Evolutionary conservation across 2,329 filamentous ascomycete species (phyloP).

Genomic region (Aureobasidium subglaciale): DNA sequence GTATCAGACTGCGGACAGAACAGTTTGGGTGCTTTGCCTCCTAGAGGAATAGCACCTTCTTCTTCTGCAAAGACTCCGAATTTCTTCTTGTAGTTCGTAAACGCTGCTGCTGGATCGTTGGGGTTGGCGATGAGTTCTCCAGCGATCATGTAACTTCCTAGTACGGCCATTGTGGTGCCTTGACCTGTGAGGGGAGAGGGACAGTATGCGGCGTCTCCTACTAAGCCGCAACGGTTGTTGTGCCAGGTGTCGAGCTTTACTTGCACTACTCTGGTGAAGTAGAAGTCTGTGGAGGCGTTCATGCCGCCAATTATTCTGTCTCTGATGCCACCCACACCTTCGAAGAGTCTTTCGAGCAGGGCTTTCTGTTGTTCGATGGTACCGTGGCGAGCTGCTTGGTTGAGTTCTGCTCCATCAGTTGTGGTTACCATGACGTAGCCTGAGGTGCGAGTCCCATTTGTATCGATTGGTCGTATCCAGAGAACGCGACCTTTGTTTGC

Average conservation of each 20-base stretch:
- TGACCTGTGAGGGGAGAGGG: constrained; percentile 29
- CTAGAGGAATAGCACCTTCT: constrained; percentile 25
- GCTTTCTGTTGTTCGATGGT: background rate
- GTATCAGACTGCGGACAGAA: constrained; percentile 21
- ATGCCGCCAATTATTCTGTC: constrained; percentile 31
- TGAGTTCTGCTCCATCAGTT: background rate
- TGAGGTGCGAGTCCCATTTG: constrained; percentile 12
- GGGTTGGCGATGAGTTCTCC: constrained; percentile 27
- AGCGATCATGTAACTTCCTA: constrained; percentile 35
- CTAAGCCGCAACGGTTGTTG: constrained; percentile 28
- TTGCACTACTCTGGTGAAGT: constrained; percentile 37
- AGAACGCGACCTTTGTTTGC: constrained; percentile 19
- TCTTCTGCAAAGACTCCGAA: constrained; percentile 21
- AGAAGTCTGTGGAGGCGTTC: constrained; percentile 37
- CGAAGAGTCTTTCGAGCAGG: constrained; percentile 15
- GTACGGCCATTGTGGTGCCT: constrained; percentile 30
- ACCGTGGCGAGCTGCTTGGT: background rate
- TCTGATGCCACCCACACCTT: constrained; percentile 13
- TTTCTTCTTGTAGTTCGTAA: constrained; percentile 20
- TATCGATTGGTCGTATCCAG: constrained; percentile 19
- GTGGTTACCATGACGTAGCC: constrained; percentile 18
- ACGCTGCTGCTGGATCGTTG: constrained; percentile 19
- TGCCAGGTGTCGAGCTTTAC: constrained; percentile 32
- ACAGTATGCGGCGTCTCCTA: constrained; percentile 35
- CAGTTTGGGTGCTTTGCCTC: constrained; percentile 20